Evolutionary conservation across 345 rosid genomes (phyloP), one percentile per base, ranked within the genome.

Genomic region (Salix exigua): DNA sequence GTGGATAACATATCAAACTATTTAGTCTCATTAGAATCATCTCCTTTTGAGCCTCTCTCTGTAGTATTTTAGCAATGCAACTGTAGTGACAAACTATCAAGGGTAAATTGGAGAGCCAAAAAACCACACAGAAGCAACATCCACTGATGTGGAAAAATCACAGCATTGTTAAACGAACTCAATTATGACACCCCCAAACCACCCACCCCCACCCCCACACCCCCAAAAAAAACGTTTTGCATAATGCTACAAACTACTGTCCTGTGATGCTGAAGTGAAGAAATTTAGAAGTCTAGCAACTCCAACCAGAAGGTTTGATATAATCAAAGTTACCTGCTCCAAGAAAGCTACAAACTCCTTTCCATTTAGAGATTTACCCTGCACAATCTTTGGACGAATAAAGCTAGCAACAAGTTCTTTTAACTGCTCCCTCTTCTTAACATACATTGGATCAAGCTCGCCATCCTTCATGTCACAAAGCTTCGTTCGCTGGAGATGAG

Each of bases 401-500:
- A 91, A 81, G 85, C 93, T 91, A 65, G 89, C 81, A 76, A 96
- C 97, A 53, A 96, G 83, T 73, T 87, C 82, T 86, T 96, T 96
- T 89, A 96, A 77, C 51, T 91, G 87, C 35, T 94, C 95, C 82
- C 93, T 90, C 85, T 78, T 96, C 82, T 82, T 75, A 64, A 96
- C 97, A 84, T 96, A 96, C 48, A 75, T n/a, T 13, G 92, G 87
- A 46, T 96, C 99, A 66, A 96, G 94, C 50, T 96, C 95, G 76
- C 80, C 89, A 84, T 96, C 99, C 84, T 91, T 92, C 87, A 96
- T 69, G 84, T 96, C 99, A 78, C 99, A 96, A 63, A 96, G 97
- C 88, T 91, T 96, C 40, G 99, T 96, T 61, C 99, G 89, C 88
- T 86, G 86, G 82, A 93, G 91, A 85, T 93, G 98, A 70, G 98